Evolutionary conservation across 1,284 basidiomycete species (phyloP), one percentile per base, ranked within the genome.

Genomic region (Fomitopsis betulina): DNA sequence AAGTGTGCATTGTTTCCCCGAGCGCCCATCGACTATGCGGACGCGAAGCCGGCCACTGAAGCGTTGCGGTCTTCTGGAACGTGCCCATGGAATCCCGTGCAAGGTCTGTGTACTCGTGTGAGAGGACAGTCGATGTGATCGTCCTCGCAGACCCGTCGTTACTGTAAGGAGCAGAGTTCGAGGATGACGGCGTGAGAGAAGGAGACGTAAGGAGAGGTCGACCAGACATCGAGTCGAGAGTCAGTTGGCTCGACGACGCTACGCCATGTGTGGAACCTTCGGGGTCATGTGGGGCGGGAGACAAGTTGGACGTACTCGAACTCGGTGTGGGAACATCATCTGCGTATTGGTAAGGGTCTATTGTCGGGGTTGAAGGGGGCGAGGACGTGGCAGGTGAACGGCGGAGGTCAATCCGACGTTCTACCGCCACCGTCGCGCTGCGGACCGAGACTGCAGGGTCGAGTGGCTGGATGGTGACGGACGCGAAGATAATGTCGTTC

Each of bases 1-100:
- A 78, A 43, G 86, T 86, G 62, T 81, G 76, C 63, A 89, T 80
- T 21, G 86, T 87, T 73, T 91, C 89, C 17, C 89, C 89, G 58
- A 89, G 79, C 9, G 87, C 81, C 89, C 89, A 92, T 27, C 86
- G 81, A 64, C 79, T 82, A 58, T 79, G 79, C 8, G 86, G 83
- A 66, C 86, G 88, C 54, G 79, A 71, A 43, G 82, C 79, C 7
- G 89, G 89, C 85, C 89, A 89, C 63, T 86, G 85, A 39, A 90
- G 71, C 8, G 85, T 83, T 45, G 91, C 70, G 3, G 80, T 86
- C 68, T 86, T 84, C 52, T 72, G 77, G 81, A 82, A 89, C 9
- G 83, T 70, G 43, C 86, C 86, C 53, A 77, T 70, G 2, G 73
- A 68, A 64, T 87, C 82, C 54, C 74, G 78, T 45, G 76, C 66